phyloP scores from a whole-genome alignment of 371 early-diverging fungal genomes.

The Haplosporangium sp. region DNA sequence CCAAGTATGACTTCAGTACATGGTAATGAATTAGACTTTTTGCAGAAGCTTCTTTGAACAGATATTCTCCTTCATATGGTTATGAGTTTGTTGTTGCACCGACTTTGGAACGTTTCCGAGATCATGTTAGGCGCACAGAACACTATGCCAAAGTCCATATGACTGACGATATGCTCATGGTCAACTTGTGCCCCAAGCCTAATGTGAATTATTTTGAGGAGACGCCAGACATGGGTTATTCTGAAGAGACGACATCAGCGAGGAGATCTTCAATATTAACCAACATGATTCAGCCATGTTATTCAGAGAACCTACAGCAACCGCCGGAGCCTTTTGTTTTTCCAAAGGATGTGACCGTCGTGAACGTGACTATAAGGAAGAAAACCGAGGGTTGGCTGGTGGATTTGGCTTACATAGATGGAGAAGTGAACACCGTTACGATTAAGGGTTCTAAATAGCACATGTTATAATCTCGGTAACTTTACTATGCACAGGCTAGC shows the following conservation, averaged over 20 bases:
- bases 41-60: too few relatives aligned
- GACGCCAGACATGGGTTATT: background rate
- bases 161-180: constrained; percentile 1
- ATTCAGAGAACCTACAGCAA: background rate
- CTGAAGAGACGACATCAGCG: background rate
- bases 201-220: background rate
- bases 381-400: background rate
- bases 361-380: background rate
- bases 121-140: background rate
- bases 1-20: too few relatives aligned
- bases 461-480: too few relatives aligned
- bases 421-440: too few relatives aligned
- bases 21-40: too few relatives aligned
- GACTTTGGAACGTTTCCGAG: background rate
- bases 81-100: background rate
- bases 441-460: too few relatives aligned
- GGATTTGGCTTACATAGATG: too few relatives aligned
- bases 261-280: background rate
- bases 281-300: background rate
- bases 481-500: too few relatives aligned
- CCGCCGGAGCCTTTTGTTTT: background rate
- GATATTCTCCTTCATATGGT: background rate
- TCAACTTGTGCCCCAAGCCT: constrained; percentile 3
- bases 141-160: background rate
- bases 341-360: constrained; percentile 1